Conservation (phyloP, 1,284 basidiomycete species). For the Ganoderma sinense region DNA sequence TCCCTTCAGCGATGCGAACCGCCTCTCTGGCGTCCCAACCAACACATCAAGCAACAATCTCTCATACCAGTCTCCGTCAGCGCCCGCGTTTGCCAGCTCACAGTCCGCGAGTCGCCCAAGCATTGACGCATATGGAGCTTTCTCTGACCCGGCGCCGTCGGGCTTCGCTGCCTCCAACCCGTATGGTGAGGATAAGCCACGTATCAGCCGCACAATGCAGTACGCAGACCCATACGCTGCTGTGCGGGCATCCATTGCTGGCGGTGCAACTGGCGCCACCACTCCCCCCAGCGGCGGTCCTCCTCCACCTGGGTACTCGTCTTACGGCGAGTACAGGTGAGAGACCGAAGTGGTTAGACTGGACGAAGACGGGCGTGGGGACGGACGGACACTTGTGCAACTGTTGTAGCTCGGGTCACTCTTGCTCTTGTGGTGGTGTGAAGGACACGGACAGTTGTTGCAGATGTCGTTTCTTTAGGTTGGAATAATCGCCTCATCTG, state of each 20-base stretch:
- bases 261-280: slow-evolving; percentile 20
- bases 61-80: slow-evolving; percentile 39
- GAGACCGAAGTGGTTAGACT: background rate
- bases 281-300: slow-evolving; percentile 26
- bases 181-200: slow-evolving; percentile 50
- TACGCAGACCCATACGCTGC: slow-evolving; percentile 85
- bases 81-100: slow-evolving; percentile 38
- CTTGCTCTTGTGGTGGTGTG: slow-evolving; percentile 12
- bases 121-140: slow-evolving; percentile 88
- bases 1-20: slow-evolving; percentile 63
- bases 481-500: slow-evolving; percentile 11
- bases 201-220: slow-evolving; percentile 87
- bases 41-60: slow-evolving; percentile 32
- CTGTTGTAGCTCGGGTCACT: slow-evolving; percentile 20
- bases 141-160: slow-evolving; percentile 80
- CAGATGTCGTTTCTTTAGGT: slow-evolving; percentile 5
- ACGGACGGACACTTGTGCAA: slow-evolving; percentile 9
- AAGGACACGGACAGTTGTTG: slow-evolving; percentile 24
- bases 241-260: slow-evolving; percentile 58
- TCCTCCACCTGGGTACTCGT: slow-evolving; percentile 34
- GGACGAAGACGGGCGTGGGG: background rate
- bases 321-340: slow-evolving; percentile 33
- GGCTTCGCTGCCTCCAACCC: slow-evolving; percentile 37
- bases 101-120: slow-evolving; percentile 58
- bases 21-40: slow-evolving; percentile 39